Evolutionary conservation across 1,284 basidiomycete genomes (phyloP).

Genomic region (Ustilago xerochloae): DNA sequence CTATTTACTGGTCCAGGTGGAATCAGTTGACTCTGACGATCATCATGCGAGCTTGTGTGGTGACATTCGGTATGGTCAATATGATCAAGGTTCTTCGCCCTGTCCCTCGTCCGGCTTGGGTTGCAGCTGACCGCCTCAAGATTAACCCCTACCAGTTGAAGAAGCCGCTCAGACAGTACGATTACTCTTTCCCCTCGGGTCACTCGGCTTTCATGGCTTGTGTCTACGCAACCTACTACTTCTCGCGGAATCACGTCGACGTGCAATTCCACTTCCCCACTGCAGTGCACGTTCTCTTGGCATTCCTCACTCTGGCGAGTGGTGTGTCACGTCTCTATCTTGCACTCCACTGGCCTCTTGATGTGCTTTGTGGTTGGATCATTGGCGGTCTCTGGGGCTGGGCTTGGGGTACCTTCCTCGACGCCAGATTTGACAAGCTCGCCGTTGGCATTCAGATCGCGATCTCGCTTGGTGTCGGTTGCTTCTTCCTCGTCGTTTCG

Average conservation of each 20-base stretch:
- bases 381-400: constrained; percentile 25
- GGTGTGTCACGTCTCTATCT: constrained; percentile 31
- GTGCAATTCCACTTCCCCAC: constrained; percentile 15
- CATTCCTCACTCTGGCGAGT: constrained; percentile 15
- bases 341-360: constrained; percentile 25
- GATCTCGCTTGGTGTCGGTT: constrained; percentile 11
- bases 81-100: constrained; percentile 24
- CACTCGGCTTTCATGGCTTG: constrained; percentile 32
- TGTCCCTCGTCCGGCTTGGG: constrained; percentile 30
- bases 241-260: constrained; percentile 10
- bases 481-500: constrained; percentile 16
- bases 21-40: constrained; percentile 23
- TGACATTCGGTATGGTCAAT: constrained; percentile 23
- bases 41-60: constrained; percentile 30
- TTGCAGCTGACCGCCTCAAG: constrained; percentile 23
- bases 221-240: constrained; percentile 24
- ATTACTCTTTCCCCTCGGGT: constrained; percentile 26
- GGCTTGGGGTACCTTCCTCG: constrained; percentile 17
- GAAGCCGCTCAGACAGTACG: constrained; percentile 26
- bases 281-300: constrained; percentile 5
- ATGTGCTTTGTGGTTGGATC: constrained; percentile 24
- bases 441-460: constrained; percentile 16
- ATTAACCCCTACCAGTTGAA: constrained; percentile 20
- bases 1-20: constrained; percentile 27
- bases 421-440: constrained; percentile 18